Evolutionary conservation across 2,329 filamentous ascomycete genomes (phyloP), one percentile per base, ranked within the genome.

Genomic region (Alternaria conjuncta): DNA sequence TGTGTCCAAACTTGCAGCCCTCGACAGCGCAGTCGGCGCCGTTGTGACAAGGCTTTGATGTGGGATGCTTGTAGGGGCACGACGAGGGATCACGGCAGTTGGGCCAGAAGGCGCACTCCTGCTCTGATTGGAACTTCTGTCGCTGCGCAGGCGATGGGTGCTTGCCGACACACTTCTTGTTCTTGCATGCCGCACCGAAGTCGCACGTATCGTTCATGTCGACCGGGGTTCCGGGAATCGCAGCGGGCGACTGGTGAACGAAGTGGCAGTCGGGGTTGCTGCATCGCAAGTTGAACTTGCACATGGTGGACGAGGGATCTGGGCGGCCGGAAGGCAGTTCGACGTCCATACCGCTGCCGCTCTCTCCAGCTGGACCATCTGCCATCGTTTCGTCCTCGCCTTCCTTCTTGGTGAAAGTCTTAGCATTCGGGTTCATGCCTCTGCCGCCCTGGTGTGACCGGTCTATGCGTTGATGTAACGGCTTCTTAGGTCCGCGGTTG

Each of bases 131-230:
- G 78, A 95, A 92, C 25, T 90, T 89, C 55, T 88, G 83, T 78
- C 89, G 92, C 71, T 92, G 87, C 6, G 95, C 94, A 2, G 96
- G 96, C 7, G 94, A 97, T 3, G 96, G 96, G 80, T 99, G 96
- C 63, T 93, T 92, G 28, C 88, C 94, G 9, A 92, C 92, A 77
- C 96, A 99, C 83, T 98, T 98, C 74, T 89, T 87, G 85, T 98
- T 99, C 83, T 96, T 97, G 88, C 96, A 99, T 9, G 94, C 94
- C 3, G 89, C 93, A 20, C 94, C 95, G 73, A 92, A 98, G 18
- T 87, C 87, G 83, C 96, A 99, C 18, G 87, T 85, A 74, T 97
- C 93, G 62, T 86, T 88, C 70, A 94, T 86, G 78, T 98, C 96
- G 61, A 98, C 85, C 0, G 89, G 86, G 3, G 87, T 88, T 26